Percentiles rank a stretch among this genome's conserved stretches.
Evolutionary conservation across 768 basidiomycete genomes (phyloP).

Genomic region (Basidioascus undulatus): DNA sequence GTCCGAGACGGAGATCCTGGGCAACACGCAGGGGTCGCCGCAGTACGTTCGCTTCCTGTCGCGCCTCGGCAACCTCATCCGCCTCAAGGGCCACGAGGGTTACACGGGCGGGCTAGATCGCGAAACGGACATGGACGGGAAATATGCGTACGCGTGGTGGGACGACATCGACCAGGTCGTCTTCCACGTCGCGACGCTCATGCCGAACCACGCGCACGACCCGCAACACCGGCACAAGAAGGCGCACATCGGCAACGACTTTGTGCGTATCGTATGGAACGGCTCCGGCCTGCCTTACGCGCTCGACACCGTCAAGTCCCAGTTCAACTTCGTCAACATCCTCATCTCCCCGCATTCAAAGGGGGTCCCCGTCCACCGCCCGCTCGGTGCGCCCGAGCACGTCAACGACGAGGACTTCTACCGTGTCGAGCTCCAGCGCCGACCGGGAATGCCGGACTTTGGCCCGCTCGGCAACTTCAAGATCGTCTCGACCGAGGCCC

Average conservation of each 20-base stretch:
- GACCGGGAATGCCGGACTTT: conserved; percentile 78
- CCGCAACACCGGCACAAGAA: conserved; percentile 64
- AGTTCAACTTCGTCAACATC: conserved; percentile 94
- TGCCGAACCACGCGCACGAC: conserved; percentile 56
- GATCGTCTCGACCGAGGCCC: conserved; percentile 63
- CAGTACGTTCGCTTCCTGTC: conserved; percentile 83
- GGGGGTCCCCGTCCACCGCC: conserved; percentile 34
- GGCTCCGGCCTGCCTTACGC: conserved; percentile 72
- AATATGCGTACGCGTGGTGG: conserved; percentile 98
- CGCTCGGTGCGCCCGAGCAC: conserved; percentile 58
- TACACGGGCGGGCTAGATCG: conserved; percentile 80
- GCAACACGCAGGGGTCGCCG: conserved; percentile 77
- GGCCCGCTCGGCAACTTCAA: conserved; percentile 81
- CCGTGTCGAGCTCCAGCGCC: conserved; percentile 74
- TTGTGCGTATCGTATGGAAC: conserved; percentile 90
- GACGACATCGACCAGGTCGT: conserved; percentile 88
- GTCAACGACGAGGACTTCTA: conserved; percentile 43
- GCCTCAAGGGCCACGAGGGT: conserved; percentile 57
- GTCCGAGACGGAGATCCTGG: conserved; percentile 58
- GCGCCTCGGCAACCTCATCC: conserved; percentile 66
- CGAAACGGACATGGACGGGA: conserved; percentile 53
- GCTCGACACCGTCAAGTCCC: conserved; percentile 74
- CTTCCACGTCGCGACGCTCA: conserved; percentile 89
- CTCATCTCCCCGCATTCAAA: conserved; percentile 51
- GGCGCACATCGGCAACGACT: conserved; percentile 88